phyloP scores from a whole-genome alignment of 345 rosid genomes.

The Eucalyptus cloeziana region DNA sequence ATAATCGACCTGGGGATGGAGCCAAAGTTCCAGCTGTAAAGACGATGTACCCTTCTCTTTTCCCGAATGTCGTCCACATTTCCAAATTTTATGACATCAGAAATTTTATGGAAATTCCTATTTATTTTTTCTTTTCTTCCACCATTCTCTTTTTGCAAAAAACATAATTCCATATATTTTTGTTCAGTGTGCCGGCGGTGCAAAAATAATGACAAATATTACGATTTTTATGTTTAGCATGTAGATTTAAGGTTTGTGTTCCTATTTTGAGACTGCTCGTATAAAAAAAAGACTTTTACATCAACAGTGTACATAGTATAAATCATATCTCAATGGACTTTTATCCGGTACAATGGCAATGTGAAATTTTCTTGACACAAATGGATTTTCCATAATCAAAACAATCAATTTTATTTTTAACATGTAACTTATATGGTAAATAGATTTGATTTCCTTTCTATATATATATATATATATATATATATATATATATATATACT shows the following conservation, averaged over 20 bases:
- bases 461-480: too few relatives aligned
- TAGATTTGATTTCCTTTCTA: too few relatives aligned
- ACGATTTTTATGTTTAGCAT: too few relatives aligned
- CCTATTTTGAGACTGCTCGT: neutral
- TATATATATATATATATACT: too few relatives aligned
- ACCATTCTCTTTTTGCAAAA: too few relatives aligned
- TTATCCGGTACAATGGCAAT: rapidly evolving
- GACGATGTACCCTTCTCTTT: neutral
- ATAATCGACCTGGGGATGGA: neutral
- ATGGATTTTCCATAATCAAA: too few relatives aligned
- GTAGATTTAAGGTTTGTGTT: neutral
- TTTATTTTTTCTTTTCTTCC: too few relatives aligned
- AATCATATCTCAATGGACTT: neutral
- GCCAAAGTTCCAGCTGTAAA: neutral
- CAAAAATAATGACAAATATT: too few relatives aligned
- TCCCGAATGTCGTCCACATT: neutral
- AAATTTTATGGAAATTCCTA: too few relatives aligned
- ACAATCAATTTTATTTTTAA: neutral
- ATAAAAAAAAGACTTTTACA: too few relatives aligned
- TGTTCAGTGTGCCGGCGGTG: rapidly evolving
- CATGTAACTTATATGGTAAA: neutral
- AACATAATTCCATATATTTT: neutral
- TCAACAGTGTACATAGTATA: too few relatives aligned
- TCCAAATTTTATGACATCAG: neutral
- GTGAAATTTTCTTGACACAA: neutral